Conservation (phyloP, 495 filamentous ascomycete genomes). For the Penicillium simplicissimum region DNA sequence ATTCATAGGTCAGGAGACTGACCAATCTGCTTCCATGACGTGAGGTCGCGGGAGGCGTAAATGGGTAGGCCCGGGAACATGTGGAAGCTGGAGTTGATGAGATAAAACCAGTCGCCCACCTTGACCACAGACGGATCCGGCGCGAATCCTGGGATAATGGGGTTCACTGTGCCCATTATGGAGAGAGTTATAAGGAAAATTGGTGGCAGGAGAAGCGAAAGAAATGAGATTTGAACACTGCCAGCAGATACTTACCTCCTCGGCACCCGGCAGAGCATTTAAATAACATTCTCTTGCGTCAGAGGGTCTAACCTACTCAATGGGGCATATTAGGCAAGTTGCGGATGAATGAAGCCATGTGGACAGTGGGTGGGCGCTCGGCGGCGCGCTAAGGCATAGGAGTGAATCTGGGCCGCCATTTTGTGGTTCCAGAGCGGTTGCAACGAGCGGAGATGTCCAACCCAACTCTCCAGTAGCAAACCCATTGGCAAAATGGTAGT, state of each 20-base stretch:
- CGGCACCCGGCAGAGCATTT: not conserved
- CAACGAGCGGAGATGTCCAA: too few species aligned
- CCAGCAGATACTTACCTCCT: not conserved
- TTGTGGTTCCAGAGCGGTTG: too few species aligned
- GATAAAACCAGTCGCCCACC: conserved; percentile 31
- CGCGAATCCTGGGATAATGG: conserved; percentile 29
- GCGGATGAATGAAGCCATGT: not conserved
- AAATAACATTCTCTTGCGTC: not conserved
- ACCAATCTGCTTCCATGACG: conserved; percentile 19
- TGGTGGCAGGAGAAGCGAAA: not conserved
- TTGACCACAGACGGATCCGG: conserved; percentile 32
- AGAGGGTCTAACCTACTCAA: not conserved
- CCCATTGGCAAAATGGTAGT: too few species aligned
- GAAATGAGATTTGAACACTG: not conserved
- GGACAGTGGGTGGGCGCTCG: not conserved
- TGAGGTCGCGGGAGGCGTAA: conserved; percentile 37
- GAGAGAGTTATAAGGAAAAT: not conserved
- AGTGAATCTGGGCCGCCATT: too few species aligned
- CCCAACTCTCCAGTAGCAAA: too few species aligned
- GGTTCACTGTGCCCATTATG: conserved; percentile 12
- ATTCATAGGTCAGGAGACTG: not conserved
- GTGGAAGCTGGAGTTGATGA: conserved; percentile 40
- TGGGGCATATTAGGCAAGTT: not conserved
- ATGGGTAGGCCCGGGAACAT: conserved; percentile 41
- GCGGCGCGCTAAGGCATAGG: too few species aligned